Base-by-base conservation (phyloP, 495 filamentous ascomycete genomes). In the Evansstolkia leycettana region DNA sequence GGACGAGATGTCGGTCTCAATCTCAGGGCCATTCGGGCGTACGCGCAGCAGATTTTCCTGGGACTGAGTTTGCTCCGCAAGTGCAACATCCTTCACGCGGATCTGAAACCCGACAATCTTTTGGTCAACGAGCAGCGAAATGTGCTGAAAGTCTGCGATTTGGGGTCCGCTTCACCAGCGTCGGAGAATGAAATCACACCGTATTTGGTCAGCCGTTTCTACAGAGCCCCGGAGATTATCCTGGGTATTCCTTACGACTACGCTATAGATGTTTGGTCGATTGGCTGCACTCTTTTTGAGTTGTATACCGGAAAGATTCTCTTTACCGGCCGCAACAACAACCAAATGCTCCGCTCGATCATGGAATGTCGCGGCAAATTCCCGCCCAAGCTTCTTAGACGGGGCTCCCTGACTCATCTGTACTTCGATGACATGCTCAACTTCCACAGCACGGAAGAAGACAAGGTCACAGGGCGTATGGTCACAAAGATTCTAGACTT, bases 81-180 rank as follows among this genome's bases (percentile, higher is more conserved):
- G 50, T 88, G 82, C 69, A 83, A 87, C 57, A 84, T 96, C 51
- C 63, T 98, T 25, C 90, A 98, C 51, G 88, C 88, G 2, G 90
- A 98, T 64, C 55, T 98, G 41, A 98, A 98, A 53, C 90, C 90
- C 3, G 90, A 98, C 72, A 98, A 98, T 48, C 82, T 98, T 20
- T 67, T 98, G 44, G 79, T 89, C 37, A 93, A 87, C 45, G 87
- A 94, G 43, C 72, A 69, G 31, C 80, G 82, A 33, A 93, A 82
- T 38, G 46, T 85, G 14, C 72, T 96, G 39, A 98, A 96, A 58
- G 81, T 98, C 24, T 94, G 89, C 57, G 90, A 98, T 65, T 56
- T 98, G 48, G 90, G 90, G 14, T 94, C 92, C 13, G 92, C 90
- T 11, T 87, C 84, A 17, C 82, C 93, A 47, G 78, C 78, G 16